Evolutionary conservation across 2,329 filamentous ascomycete genomes (phyloP), one percentile per base, ranked within the genome.

Genomic region (Trichoderma arundinaceum): DNA sequence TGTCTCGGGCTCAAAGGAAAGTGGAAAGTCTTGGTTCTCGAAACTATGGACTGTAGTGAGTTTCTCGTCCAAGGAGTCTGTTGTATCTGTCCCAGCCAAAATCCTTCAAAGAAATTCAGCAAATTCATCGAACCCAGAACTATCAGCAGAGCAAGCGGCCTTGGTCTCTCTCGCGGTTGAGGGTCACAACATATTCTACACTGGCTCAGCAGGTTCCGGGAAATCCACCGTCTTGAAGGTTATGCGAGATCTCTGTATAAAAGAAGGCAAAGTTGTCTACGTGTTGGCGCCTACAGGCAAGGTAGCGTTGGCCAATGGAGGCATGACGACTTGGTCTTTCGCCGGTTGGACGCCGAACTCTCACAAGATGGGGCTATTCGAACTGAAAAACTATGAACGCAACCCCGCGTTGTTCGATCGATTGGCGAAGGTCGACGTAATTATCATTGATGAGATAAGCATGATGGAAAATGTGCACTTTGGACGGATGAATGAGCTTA

Each of bases 401-500:
- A n/a, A n/a, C n/a, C n/a, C n/a, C n/a, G n/a, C n/a, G n/a, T n/a
- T n/a, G n/a, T n/a, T n/a, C n/a, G n/a, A n/a, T n/a, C n/a, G n/a
- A n/a, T n/a, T n/a, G n/a, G n/a, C n/a, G n/a, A n/a, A n/a, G n/a
- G n/a, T n/a, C n/a, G n/a, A n/a, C n/a, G n/a, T n/a, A n/a, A n/a
- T n/a, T 1, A 80, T 90, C 28, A 85, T 90, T 15, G 87, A 90
- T 69, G 88, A 90, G 73, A 85, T 90, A 65, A 87, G 83, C 68
- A 90, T 90, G 88, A 79, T 89, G 0, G 84, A 87, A 57, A 85
- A 82, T 82, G 65, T 69, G 41, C 67, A 73, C 28, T 19, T 75
- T 0, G 51, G 73, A 33, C 72, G 69, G 17, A 69, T 74, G 12
- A 71, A 73, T 9, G 5, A 17, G 7, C 64, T 66, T 33, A 64